These are phyloP conservation scores for Misopates orontium DNA, from an alignment of 257 asterid species.

Conservation along the genomic window DNA sequence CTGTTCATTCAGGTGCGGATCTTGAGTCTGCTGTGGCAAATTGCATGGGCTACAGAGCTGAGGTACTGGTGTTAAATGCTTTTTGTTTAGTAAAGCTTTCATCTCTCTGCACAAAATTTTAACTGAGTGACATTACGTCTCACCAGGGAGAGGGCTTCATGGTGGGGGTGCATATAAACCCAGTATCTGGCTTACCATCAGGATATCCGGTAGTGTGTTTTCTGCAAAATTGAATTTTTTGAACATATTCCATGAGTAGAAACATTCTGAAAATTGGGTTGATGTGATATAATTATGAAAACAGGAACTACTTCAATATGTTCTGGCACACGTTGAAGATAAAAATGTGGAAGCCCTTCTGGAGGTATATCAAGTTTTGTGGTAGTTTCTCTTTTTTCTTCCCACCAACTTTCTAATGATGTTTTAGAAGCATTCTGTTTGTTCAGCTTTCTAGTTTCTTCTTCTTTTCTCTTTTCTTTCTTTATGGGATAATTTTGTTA, in stretches of 20 bases:
- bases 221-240: constrained; percentile 17
- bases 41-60: constrained; percentile 89
- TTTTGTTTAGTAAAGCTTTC: constrained; percentile 14
- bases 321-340: constrained; percentile 79
- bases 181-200: constrained; percentile 93
- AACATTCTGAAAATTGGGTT: constrained; percentile 16
- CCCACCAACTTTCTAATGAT: neutral
- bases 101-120: constrained; percentile 14
- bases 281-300: constrained; percentile 25
- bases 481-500: constrained; percentile 23
- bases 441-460: constrained; percentile 9
- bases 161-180: constrained; percentile 97
- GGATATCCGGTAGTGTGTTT: constrained; percentile 70
- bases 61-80: constrained; percentile 50
- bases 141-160: constrained; percentile 95
- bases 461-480: neutral
- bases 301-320: constrained; percentile 86
- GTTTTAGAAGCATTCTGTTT: constrained; percentile 3
- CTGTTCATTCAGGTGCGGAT: constrained; percentile 99
- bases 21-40: constrained; percentile 91
- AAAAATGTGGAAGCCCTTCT: constrained; percentile 87
- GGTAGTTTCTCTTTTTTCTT: constrained; percentile 15
- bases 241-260: neutral
- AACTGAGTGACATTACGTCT: constrained; percentile 28
- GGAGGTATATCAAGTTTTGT: constrained; percentile 60